Evolutionary conservation across 2,329 filamentous ascomycete species (phyloP).

Genomic region (Cladosporium phlei): DNA sequence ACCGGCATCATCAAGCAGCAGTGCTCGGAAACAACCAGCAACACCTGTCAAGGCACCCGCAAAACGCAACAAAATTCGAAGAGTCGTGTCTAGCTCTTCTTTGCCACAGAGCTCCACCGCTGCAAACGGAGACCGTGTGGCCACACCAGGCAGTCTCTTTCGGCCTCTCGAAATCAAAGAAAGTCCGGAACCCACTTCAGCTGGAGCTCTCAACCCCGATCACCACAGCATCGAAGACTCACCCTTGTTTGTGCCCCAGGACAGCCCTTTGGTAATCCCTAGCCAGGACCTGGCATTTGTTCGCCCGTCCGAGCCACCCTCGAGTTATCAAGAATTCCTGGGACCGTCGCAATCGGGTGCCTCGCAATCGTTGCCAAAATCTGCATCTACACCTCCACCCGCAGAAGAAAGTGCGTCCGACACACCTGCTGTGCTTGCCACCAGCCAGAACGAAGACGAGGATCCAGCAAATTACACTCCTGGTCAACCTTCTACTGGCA

Average conservation of each 20-base stretch:
- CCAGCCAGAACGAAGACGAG: neutral
- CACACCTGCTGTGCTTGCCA: neutral
- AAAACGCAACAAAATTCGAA: neutral
- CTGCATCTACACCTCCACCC: neutral
- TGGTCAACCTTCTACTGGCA: neutral
- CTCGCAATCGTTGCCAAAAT: neutral
- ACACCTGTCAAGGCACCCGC: neutral
- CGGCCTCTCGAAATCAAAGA: conserved; percentile 23
- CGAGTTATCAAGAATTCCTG: conserved; percentile 21
- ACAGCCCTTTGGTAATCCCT: neutral
- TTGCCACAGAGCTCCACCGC: neutral
- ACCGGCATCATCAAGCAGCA: neutral
- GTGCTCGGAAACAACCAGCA: neutral
- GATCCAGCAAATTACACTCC: neutral
- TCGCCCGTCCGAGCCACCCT: conserved; percentile 23
- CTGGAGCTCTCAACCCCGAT: conserved; percentile 3
- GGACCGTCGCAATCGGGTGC: neutral
- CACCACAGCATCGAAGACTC: conserved; percentile 14
- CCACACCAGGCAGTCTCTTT: neutral
- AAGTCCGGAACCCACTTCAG: conserved; percentile 19
- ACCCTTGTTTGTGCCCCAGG: conserved; percentile 15
- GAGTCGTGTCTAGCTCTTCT: conserved; percentile 3
- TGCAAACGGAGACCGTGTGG: neutral
- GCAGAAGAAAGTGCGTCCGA: neutral
- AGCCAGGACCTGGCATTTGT: conserved; percentile 15